A percentile compares a stretch with the other conserved stretches of the same genome.
Conservation (phyloP, 208 protist genomes). For the Leishmania martiniquensis region DNA sequence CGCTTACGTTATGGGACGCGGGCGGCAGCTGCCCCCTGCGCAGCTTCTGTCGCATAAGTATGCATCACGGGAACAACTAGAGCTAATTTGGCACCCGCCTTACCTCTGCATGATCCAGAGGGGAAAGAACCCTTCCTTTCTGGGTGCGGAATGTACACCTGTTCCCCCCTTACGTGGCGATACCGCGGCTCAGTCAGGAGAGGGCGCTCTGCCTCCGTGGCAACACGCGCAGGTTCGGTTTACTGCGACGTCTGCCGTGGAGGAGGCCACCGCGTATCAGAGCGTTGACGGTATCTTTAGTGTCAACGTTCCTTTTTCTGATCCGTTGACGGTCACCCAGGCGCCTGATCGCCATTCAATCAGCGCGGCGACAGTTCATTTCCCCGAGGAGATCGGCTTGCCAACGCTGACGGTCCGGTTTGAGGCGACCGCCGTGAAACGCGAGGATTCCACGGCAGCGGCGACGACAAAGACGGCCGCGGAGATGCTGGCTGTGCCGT, state of each 20-base stretch:
- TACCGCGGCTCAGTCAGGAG: neutral
- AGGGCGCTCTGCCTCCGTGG: neutral
- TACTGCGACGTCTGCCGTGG: neutral
- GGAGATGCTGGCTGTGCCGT: slow-evolving; percentile 59
- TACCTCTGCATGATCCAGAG: slow-evolving; percentile 42
- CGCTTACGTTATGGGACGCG: slow-evolving; percentile 52
- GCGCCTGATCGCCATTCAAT: slow-evolving; percentile 24
- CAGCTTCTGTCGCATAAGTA: slow-evolving; percentile 67
- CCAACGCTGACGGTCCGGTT: slow-evolving; percentile 56
- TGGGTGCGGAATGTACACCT: slow-evolving; percentile 26
- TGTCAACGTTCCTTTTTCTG: slow-evolving; percentile 26
- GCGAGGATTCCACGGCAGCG: slow-evolving; percentile 27
- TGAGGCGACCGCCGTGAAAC: slow-evolving; percentile 20
- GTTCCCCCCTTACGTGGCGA: slow-evolving; percentile 17
- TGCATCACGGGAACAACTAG: slow-evolving; percentile 67
- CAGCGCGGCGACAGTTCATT: slow-evolving; percentile 48
- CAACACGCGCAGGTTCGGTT: slow-evolving; percentile 12
- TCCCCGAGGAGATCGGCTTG: slow-evolving; percentile 63
- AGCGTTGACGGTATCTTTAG: neutral
- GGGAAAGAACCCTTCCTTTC: slow-evolving; percentile 79
- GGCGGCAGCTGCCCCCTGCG: slow-evolving; percentile 37
- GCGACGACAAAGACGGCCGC: slow-evolving; percentile 33
- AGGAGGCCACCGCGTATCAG: slow-evolving; percentile 12
- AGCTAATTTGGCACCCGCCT: slow-evolving; percentile 41
- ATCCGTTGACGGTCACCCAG: slow-evolving; percentile 24